Conservation (phyloP, 305 asterid genomes). For the Solanum hybrid region DNA sequence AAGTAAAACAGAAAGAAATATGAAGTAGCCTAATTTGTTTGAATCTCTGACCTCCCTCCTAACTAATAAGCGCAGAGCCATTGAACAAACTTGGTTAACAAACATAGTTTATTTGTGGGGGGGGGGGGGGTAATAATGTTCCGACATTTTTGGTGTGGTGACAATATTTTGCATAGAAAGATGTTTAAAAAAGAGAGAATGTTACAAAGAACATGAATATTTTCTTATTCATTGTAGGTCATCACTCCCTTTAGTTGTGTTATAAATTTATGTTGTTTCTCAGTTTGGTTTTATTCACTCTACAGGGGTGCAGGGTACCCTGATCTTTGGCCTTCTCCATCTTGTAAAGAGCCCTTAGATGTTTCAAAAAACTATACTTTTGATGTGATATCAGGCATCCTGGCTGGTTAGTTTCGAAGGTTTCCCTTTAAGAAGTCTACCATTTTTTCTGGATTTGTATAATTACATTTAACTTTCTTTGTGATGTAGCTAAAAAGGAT, state of each 20-base stretch:
- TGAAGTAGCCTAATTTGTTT: not conserved
- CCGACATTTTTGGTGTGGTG: not conserved
- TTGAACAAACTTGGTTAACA: not conserved
- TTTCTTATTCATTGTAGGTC: not conserved
- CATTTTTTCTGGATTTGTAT: not conserved
- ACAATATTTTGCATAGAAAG: not conserved
- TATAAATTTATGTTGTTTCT: not conserved
- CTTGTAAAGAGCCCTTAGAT: slow-evolving; percentile 88
- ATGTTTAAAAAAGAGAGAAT: not conserved
- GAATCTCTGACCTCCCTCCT: not conserved
- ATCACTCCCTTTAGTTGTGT: not conserved
- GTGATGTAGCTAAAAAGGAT: not conserved
- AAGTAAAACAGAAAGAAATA: not conserved
- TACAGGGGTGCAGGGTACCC: slow-evolving; percentile 92
- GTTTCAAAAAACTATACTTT: slow-evolving; percentile 81
- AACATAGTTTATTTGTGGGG: not conserved
- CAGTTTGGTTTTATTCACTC: not conserved
- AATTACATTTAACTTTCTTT: not conserved
- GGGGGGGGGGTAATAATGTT: not conserved
- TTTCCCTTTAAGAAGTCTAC: not conserved
- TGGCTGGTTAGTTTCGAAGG: slow-evolving; percentile 41
- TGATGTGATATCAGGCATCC: slow-evolving; percentile 66
- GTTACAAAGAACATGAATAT: not conserved
- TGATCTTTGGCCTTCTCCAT: slow-evolving; percentile 88
- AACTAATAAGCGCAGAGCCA: not conserved